Percentiles rank a stretch among this genome's conserved stretches.
phyloP scores from a whole-genome alignment of 139 green algal species.

The Tetraselmis striata region DNA sequence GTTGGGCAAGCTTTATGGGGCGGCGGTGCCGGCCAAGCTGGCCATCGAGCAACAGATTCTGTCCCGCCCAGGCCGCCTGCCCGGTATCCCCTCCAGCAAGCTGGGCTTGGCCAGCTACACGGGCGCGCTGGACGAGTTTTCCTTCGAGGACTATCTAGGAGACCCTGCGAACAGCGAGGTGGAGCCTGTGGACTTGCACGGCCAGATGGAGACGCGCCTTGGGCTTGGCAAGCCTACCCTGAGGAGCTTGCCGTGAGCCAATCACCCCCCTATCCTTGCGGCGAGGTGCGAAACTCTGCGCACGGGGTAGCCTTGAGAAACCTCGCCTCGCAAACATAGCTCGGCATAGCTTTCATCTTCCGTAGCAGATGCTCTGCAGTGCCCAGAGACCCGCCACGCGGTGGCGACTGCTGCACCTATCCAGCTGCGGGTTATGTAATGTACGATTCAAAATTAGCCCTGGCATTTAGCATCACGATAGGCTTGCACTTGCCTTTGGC shows the following conservation, averaged over 20 bases:
- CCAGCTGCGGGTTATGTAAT: neutral
- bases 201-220: conserved; percentile 59
- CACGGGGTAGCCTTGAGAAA: neutral
- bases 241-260: neutral
- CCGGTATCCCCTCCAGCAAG: conserved; percentile 55
- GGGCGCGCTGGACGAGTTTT: conserved; percentile 73
- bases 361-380: neutral
- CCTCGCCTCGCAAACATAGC: too few relatives aligned
- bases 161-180: conserved; percentile 32
- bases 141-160: conserved; percentile 63
- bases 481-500: too few relatives aligned
- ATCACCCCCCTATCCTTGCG: neutral
- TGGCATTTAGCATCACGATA: too few relatives aligned
- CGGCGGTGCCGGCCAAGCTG: conserved; percentile 55
- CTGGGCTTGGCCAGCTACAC: conserved; percentile 67
- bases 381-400: too few relatives aligned
- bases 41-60: conserved; percentile 78
- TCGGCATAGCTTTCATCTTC: too few relatives aligned
- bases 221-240: conserved; percentile 13
- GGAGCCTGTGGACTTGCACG: conserved; percentile 51
- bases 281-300: neutral
- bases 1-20: conserved; percentile 68
- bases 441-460: too few relatives aligned
- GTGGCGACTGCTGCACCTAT: too few relatives aligned
- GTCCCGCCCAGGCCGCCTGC: conserved; percentile 32